A percentile compares a stretch with the other conserved stretches of the same genome.
phyloP scores from a whole-genome alignment of 306 rosid species.

The Cercis canadensis region DNA sequence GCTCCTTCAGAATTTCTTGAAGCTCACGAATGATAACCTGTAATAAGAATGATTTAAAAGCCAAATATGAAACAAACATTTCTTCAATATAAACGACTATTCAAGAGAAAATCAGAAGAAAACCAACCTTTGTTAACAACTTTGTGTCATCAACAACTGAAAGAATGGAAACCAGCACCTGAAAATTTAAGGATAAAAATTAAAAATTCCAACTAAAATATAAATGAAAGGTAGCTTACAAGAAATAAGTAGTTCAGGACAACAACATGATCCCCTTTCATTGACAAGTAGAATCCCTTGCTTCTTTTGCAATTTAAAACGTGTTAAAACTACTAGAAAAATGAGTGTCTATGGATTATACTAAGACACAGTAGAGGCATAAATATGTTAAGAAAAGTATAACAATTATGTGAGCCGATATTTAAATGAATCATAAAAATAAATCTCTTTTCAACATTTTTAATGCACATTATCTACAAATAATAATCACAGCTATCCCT shows the following conservation, averaged over 20 bases:
- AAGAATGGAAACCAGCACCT: slow-evolving; percentile 83
- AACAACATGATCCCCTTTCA: slow-evolving; percentile 16
- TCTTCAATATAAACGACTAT: slow-evolving; percentile 14
- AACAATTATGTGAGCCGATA: not conserved
- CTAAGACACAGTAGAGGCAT: slow-evolving; percentile 10
- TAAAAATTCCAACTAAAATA: slow-evolving; percentile 17
- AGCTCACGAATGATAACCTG: slow-evolving; percentile 80
- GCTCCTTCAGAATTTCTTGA: slow-evolving; percentile 71
- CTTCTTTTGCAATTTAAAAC: slow-evolving; percentile 13
- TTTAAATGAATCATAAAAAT: not conserved
- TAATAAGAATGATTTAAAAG: slow-evolving; percentile 34
- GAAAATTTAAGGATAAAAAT: slow-evolving; percentile 35
- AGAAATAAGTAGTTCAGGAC: slow-evolving; percentile 8
- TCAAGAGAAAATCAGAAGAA: slow-evolving; percentile 37
- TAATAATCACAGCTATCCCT: not conserved
- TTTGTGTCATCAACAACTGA: slow-evolving; percentile 93
- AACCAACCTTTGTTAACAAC: slow-evolving; percentile 79
- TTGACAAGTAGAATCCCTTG: slow-evolving; percentile 1
- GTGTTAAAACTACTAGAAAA: slow-evolving; percentile 13
- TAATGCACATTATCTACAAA: not conserved
- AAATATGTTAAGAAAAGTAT: slow-evolving; percentile 17
- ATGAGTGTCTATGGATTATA: not conserved
- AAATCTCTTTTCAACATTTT: slow-evolving; percentile 1
- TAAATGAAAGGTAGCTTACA: slow-evolving; percentile 1
- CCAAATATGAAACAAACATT: slow-evolving; percentile 25